Conservation (phyloP, 768 basidiomycete genomes). For the Pulveroboletus frians region DNA sequence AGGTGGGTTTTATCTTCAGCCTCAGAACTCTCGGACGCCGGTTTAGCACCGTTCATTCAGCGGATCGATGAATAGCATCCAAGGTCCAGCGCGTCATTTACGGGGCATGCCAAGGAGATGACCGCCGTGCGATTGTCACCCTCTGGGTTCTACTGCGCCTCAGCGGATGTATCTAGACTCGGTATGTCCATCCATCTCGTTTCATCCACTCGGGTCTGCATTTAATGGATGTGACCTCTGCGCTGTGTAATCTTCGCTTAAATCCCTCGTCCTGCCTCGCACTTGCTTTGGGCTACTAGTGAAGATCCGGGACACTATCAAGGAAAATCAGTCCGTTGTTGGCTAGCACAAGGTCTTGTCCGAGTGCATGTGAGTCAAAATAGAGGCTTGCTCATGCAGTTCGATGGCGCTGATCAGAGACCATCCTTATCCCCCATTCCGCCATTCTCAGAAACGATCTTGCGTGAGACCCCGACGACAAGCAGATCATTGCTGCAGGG, state of each 20-base stretch:
- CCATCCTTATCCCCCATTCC: not conserved
- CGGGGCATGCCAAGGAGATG: conserved; percentile 76
- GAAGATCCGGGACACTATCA: conserved; percentile 89
- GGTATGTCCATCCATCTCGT: conserved; percentile 41
- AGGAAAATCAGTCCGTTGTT: conserved; percentile 78
- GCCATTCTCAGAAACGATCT: conserved; percentile 71
- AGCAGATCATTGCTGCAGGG: conserved; percentile 92
- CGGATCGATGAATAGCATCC: conserved; percentile 48
- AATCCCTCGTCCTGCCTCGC: not conserved
- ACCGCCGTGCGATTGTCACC: conserved; percentile 91
- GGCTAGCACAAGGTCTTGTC: conserved; percentile 72
- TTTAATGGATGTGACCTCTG: not conserved
- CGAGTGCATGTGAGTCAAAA: conserved; percentile 55
- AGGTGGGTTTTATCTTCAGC: conserved; percentile 40
- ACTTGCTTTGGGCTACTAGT: conserved; percentile 42
- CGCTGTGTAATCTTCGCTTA: not conserved
- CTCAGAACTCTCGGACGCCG: not conserved
- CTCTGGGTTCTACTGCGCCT: conserved; percentile 93
- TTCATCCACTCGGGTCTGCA: not conserved
- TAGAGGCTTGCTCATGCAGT: not conserved
- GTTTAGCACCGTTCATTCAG: not conserved
- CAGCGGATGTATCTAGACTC: conserved; percentile 76
- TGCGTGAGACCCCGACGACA: conserved; percentile 94
- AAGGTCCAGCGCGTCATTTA: conserved; percentile 56
- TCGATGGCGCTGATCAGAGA: not conserved